A percentile compares a stretch with the other conserved stretches of the same genome.
Evolutionary conservation across 2,329 filamentous ascomycete genomes (phyloP).

Genomic region (Falciphora oryzae): DNA sequence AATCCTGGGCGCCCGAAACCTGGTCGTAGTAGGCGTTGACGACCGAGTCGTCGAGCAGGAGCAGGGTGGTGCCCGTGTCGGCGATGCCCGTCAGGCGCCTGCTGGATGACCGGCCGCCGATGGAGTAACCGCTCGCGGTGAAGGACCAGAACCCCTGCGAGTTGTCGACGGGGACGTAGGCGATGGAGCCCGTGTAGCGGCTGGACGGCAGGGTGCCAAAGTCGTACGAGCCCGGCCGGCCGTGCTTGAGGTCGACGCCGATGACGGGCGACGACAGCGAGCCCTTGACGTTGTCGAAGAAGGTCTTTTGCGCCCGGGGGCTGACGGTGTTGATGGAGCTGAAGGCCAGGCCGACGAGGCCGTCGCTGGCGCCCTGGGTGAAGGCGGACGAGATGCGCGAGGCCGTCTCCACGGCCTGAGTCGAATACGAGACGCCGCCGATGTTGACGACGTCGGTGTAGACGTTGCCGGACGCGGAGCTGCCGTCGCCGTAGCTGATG

Average conservation of each 20-base stretch:
- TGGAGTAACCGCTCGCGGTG: slow-evolving; percentile 25
- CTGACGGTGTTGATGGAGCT: slow-evolving; percentile 24
- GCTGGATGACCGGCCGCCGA: slow-evolving; percentile 21
- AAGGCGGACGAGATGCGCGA: slow-evolving; percentile 22
- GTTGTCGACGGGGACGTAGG: slow-evolving; percentile 26
- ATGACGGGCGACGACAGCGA: slow-evolving; percentile 42
- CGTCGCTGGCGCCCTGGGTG: slow-evolving; percentile 19
- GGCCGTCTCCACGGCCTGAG: slow-evolving; percentile 28
- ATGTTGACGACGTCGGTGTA: slow-evolving; percentile 26
- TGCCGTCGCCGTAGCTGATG: slow-evolving; percentile 29
- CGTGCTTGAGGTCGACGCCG: slow-evolving; percentile 38
- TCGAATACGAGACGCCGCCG: slow-evolving; percentile 23
- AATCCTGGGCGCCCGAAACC: slow-evolving; percentile 36
- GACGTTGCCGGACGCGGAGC: slow-evolving; percentile 24
- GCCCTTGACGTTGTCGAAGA: slow-evolving; percentile 30
- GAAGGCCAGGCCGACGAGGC: slow-evolving; percentile 24
- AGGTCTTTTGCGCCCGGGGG: slow-evolving; percentile 24
- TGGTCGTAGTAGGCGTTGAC: slow-evolving; percentile 45
- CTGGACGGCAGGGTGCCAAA: slow-evolving; percentile 29
- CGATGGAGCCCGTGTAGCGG: slow-evolving; percentile 26
- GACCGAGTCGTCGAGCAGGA: slow-evolving; percentile 42
- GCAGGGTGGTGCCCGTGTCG: slow-evolving; percentile 55
- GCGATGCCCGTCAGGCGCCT: slow-evolving; percentile 37
- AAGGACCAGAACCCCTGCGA: slow-evolving; percentile 33
- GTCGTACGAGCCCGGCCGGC: slow-evolving; percentile 29